Evolutionary conservation across 805 yeast species (phyloP).

Genomic region (Monosporozyma servazzii): DNA sequence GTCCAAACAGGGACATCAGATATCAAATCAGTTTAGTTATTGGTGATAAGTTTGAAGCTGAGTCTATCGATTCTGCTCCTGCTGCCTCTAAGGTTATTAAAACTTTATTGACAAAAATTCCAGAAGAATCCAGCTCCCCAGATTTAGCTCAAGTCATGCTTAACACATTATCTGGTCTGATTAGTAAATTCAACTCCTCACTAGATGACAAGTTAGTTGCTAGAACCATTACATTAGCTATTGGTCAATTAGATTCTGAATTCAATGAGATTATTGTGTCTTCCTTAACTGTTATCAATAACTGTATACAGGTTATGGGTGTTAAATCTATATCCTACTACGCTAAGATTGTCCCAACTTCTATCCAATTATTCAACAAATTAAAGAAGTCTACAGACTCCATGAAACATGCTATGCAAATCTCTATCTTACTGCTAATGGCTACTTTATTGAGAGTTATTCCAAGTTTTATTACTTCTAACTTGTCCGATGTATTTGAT

Average conservation of each 20-base stretch:
- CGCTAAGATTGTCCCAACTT: conserved; percentile 75
- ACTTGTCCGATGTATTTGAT: conserved; percentile 51
- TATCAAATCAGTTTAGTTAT: conserved; percentile 55
- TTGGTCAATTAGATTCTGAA: conserved; percentile 40
- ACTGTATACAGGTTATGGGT: conserved; percentile 65
- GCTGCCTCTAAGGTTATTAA: conserved; percentile 47
- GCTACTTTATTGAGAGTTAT: conserved; percentile 71
- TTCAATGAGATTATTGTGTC: conserved; percentile 56
- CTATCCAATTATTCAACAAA: conserved; percentile 49
- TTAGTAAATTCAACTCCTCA: conserved; percentile 51
- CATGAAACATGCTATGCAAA: conserved; percentile 41
- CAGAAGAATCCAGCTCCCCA: conserved; percentile 28
- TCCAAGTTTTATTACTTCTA: conserved; percentile 74
- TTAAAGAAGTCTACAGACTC: conserved; percentile 13
- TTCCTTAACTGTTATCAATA: conserved; percentile 62
- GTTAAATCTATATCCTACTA: conserved; percentile 77
- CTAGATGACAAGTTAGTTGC: conserved; percentile 40
- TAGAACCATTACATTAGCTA: conserved; percentile 40
- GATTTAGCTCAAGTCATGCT: conserved; percentile 55
- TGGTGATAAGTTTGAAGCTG: conserved; percentile 59
- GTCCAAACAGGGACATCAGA: conserved; percentile 39
- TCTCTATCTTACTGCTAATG: conserved; percentile 60
- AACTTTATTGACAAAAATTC: conserved; percentile 36
- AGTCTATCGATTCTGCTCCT: conserved; percentile 42
- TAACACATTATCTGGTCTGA: conserved; percentile 55